Evolutionary conservation across 2,329 filamentous ascomycete species (phyloP).

Genomic region (Mycosphaerella sp.): DNA sequence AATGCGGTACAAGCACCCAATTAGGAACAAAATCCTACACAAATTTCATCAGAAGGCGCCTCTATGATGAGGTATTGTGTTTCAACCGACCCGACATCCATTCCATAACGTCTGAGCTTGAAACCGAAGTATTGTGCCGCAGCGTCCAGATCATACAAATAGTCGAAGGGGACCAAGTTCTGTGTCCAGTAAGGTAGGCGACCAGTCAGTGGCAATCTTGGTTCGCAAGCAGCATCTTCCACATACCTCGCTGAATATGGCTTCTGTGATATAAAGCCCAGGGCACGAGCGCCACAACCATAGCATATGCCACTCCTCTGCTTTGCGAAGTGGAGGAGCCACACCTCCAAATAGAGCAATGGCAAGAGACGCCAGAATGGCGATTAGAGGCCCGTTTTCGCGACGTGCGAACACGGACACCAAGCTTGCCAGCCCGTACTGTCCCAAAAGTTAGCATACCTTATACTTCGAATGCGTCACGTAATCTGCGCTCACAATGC

Average conservation of each 20-base stretch:
- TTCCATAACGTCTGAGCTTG: constrained; percentile 40
- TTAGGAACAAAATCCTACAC: constrained; percentile 25
- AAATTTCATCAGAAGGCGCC: not conserved
- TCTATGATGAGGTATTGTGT: not conserved
- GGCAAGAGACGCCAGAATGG: constrained; percentile 51
- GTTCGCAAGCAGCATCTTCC: constrained; percentile 42
- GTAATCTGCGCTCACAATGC: constrained; percentile 33
- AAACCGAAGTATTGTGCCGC: constrained; percentile 44
- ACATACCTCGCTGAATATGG: constrained; percentile 44
- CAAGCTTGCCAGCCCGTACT: constrained; percentile 49
- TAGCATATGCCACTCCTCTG: constrained; percentile 48
- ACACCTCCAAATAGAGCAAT: constrained; percentile 51
- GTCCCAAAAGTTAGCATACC: not conserved
- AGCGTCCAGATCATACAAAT: constrained; percentile 48
- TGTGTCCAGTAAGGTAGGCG: constrained; percentile 18
- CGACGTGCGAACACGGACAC: constrained; percentile 51
- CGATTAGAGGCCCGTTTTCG: constrained; percentile 53
- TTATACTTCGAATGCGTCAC: not conserved
- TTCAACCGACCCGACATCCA: constrained; percentile 35
- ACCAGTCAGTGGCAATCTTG: constrained; percentile 47
- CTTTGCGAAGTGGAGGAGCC: constrained; percentile 46
- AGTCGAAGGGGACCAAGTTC: constrained; percentile 45
- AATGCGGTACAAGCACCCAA: constrained; percentile 27
- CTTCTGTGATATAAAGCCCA: constrained; percentile 52
- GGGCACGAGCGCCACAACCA: constrained; percentile 50